Conservation (phyloP, 306 rosid genomes). For the Hippophae gyantsensis region DNA sequence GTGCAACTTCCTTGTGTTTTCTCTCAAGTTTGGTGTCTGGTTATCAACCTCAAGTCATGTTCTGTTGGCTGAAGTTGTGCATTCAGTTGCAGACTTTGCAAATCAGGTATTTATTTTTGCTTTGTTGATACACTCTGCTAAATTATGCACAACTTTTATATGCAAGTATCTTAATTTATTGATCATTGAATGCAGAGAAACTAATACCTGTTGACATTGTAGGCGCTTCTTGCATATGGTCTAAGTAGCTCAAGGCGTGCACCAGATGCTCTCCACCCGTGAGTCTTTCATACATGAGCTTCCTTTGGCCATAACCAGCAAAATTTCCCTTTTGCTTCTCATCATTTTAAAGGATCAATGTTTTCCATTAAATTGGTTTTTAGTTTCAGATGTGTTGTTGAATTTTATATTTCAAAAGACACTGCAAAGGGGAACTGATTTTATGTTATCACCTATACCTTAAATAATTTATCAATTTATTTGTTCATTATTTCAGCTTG, state of each 20-base stretch:
- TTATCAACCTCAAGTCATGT: slow-evolving; percentile 78
- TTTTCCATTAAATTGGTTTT: neutral
- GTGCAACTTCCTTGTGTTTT: slow-evolving; percentile 97
- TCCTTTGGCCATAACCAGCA: neutral
- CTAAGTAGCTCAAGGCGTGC: slow-evolving; percentile 96
- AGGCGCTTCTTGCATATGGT: slow-evolving; percentile 97
- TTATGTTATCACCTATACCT: no score
- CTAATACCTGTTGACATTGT: slow-evolving; percentile 35
- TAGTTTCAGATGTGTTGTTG: neutral
- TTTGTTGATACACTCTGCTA: neutral
- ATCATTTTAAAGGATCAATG: neutral
- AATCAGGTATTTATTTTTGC: slow-evolving; percentile 52
- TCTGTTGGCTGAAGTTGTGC: slow-evolving; percentile 86
- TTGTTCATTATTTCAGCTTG: no score
- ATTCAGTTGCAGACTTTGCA: slow-evolving; percentile 86
- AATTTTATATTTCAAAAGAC: neutral
- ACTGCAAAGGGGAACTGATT: no score
- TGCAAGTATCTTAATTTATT: slow-evolving; percentile 6
- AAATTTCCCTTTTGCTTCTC: neutral
- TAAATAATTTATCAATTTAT: neutral
- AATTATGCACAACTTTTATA: neutral
- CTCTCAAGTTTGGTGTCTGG: slow-evolving; percentile 96
- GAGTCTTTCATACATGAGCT: slow-evolving; percentile 30
- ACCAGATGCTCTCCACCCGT: slow-evolving; percentile 98
- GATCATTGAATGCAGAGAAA: slow-evolving; percentile 19